phyloP scores from a whole-genome alignment of 2,329 filamentous ascomycete genomes.

The Incumbomyces delicatus region DNA sequence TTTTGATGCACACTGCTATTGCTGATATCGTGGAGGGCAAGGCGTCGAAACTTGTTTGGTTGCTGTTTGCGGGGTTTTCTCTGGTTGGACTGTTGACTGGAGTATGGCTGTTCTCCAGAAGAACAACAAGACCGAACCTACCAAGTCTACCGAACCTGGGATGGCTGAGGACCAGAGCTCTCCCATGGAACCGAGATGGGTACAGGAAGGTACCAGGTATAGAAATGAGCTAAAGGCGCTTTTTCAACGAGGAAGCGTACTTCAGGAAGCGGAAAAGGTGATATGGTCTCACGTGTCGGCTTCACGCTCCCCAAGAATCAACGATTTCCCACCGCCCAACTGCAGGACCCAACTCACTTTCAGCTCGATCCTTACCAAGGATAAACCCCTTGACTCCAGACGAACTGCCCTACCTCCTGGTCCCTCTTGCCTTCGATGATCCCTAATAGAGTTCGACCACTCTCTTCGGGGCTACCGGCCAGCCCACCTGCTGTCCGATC shows the following conservation, averaged over 20 bases:
- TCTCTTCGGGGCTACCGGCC: constrained; percentile 25
- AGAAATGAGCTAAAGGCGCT: neutral
- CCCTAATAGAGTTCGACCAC: constrained; percentile 30
- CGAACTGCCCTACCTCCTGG: constrained; percentile 27
- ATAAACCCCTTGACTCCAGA: constrained; percentile 11
- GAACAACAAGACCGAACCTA: neutral
- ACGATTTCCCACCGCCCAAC: too few species aligned
- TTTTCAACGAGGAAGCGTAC: too few species aligned
- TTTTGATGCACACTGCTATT: constrained; percentile 10
- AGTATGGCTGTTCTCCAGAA: neutral
- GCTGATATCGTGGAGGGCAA: constrained; percentile 1
- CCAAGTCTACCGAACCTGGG: neutral
- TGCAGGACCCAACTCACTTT: too few species aligned
- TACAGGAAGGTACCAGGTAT: constrained; percentile 1
- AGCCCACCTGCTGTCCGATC: constrained; percentile 22
- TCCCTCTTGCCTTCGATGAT: constrained; percentile 36
- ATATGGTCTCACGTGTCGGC: too few species aligned
- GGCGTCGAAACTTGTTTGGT: constrained; percentile 15
- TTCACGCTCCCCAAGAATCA: too few species aligned
- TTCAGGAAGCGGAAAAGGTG: too few species aligned
- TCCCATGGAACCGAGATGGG: neutral
- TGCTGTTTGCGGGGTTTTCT: neutral
- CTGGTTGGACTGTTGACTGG: neutral
- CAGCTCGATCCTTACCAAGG: constrained; percentile 7
- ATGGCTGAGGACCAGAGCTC: neutral